These are phyloP conservation scores for Populus davidiana DNA, from an alignment of 345 rosid species.

Conservation along the genomic window DNA sequence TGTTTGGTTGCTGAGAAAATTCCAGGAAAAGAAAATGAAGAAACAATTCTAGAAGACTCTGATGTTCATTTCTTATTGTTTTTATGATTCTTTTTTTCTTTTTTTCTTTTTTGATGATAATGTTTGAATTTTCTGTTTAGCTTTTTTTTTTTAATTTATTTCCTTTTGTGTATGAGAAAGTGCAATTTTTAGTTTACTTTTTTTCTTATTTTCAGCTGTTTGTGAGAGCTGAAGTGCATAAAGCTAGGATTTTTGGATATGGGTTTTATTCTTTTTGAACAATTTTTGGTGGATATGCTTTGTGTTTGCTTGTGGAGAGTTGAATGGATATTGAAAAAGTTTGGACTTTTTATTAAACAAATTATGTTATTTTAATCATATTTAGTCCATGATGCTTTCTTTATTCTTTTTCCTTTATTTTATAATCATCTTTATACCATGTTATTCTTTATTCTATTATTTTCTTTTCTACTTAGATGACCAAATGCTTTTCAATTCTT, in stretches of 20 bases:
- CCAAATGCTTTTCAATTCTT: neutral
- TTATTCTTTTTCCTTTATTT: neutral
- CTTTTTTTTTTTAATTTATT: too few species aligned
- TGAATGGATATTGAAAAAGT: neutral
- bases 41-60: neutral
- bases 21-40: neutral
- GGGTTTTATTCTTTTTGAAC: too few species aligned
- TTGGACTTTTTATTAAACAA: neutral
- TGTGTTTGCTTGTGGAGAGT: neutral
- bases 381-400: neutral
- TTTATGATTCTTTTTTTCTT: neutral
- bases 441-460: neutral
- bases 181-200: neutral
- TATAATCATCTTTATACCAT: neutral
- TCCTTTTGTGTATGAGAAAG: neutral
- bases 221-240: neutral
- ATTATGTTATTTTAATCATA: neutral
- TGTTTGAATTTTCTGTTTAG: neutral
- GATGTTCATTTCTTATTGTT: neutral
- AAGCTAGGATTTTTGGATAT: too few species aligned
- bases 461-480: neutral
- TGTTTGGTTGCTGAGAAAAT: neutral
- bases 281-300: too few species aligned
- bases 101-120: neutral
- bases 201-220: neutral